Percentiles rank a stretch among this genome's conserved stretches.
Conservation (phyloP, 768 basidiomycete species). For the Tylopilus cervinicoccineus region DNA sequence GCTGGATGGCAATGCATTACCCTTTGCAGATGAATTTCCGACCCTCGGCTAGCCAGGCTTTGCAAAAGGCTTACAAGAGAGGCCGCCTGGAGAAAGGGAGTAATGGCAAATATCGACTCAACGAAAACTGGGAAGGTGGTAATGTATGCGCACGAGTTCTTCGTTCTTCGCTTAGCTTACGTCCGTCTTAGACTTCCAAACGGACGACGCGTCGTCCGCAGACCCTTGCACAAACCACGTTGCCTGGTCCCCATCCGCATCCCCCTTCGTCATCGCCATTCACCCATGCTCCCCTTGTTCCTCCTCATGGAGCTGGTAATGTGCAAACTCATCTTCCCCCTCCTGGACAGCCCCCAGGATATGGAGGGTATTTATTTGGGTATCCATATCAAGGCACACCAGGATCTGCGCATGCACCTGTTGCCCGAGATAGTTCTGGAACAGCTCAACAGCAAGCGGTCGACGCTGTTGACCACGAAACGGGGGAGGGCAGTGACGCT, state of each 20-base stretch:
- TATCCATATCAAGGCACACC: constrained; percentile 31
- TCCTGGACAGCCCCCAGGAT: constrained; percentile 31
- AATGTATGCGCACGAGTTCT: constrained; percentile 46
- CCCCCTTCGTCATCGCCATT: constrained; percentile 47
- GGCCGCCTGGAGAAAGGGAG: constrained; percentile 74
- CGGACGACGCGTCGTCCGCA: constrained; percentile 81
- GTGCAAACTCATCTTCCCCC: constrained; percentile 35
- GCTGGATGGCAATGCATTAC: constrained; percentile 80
- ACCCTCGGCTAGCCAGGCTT: constrained; percentile 83
- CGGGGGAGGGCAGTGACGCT: constrained; percentile 50
- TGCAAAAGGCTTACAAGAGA: constrained; percentile 81
- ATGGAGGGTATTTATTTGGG: constrained; percentile 37
- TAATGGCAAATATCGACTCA: constrained; percentile 73
- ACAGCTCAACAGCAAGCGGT: constrained; percentile 12
- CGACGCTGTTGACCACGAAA: constrained; percentile 26
- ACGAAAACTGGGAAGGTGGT: constrained; percentile 76
- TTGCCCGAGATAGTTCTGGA: constrained; percentile 1
- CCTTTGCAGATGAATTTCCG: constrained; percentile 87
- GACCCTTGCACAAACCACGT: constrained; percentile 31
- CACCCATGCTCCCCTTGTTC: constrained; percentile 49
- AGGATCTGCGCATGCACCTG: neutral
- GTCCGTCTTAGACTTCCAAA: constrained; percentile 55
- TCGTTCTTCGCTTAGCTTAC: constrained; percentile 7
- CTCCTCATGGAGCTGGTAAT: constrained; percentile 28
- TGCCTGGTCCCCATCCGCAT: constrained; percentile 30